Evolutionary conservation across 768 basidiomycete species (phyloP), one percentile per base, ranked within the genome.

Genomic region (Collybia mongolica): DNA sequence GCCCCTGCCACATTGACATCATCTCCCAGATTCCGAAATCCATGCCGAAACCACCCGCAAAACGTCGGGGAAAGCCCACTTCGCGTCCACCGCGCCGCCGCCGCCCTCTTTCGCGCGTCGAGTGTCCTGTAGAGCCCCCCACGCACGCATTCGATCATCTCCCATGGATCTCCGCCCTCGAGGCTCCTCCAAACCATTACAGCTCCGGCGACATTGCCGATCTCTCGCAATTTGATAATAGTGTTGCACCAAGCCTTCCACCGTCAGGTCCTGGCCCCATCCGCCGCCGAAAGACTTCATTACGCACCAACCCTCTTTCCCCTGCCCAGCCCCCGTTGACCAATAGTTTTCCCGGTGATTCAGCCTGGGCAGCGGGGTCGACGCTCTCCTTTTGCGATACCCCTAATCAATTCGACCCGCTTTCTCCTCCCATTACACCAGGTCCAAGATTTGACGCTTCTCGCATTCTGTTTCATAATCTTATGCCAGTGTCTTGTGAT

Each of bases 161-260:
- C 8, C 83, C 86, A 3, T 88, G 86, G 85, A 82, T 85, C 46
- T 72, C 83, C 20, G 72, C 79, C 6, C 68, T 87, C 44, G 80
- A 87, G 45, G 52, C 66, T 45, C 53, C 77, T 5, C 70, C 76
- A 12, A 71, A 77, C 46, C 56, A 59, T 50, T 48, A 70, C 57
- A 69, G 73, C 58, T 67, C 67, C 15, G 73, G 72, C 61, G 82
- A 86, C 57, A 78, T 85, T 52, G 84, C 84, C 48, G 84, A 87
- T 66, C 77, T 86, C 39, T 86, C 84, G 1, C 79, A 83, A 53
- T 59, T 85, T n/a, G 32, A 32, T 12, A 32, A 9, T 9, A 5
- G 32, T 72, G 72, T 20, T 65, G 64, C 54, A 54, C 37, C 47
- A 19, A 20, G 39, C 46, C 11, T 50, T 53, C 65, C 56, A 12